A percentile compares a stretch with the other conserved stretches of the same genome.
phyloP scores from a whole-genome alignment of 805 yeast species.

The Ogataea zsoltii region DNA sequence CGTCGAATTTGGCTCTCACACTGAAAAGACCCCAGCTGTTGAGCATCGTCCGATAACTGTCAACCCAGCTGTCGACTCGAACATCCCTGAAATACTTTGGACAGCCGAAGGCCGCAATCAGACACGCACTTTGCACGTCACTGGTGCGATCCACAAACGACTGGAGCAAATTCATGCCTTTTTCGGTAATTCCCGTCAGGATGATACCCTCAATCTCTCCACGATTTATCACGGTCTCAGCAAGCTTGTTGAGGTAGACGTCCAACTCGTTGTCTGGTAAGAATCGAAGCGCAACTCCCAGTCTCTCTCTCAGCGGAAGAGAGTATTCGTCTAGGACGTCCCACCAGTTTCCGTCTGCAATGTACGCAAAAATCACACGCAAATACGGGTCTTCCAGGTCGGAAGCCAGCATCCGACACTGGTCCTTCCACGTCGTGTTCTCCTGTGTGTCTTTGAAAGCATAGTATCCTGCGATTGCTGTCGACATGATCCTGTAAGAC shows the following conservation, averaged over 20 bases:
- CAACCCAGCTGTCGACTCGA: slow-evolving; percentile 78
- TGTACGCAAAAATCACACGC: slow-evolving; percentile 88
- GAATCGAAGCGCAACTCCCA: slow-evolving; percentile 89
- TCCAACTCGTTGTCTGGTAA: slow-evolving; percentile 77
- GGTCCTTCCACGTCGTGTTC: slow-evolving; percentile 89
- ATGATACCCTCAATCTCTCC: slow-evolving; percentile 93
- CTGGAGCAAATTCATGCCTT: slow-evolving; percentile 78
- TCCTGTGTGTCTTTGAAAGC: slow-evolving; percentile 58
- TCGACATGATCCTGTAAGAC: slow-evolving; percentile 74
- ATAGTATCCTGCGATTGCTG: slow-evolving; percentile 90
- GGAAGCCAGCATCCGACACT: slow-evolving; percentile 84
- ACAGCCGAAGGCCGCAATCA: slow-evolving; percentile 76
- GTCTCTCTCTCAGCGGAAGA: slow-evolving; percentile 80
- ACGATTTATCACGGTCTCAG: slow-evolving; percentile 64
- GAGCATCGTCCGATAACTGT: slow-evolving; percentile 62
- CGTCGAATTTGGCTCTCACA: slow-evolving; percentile 84
- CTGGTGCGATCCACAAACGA: slow-evolving; percentile 84
- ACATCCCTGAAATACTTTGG: slow-evolving; percentile 79
- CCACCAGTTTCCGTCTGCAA: slow-evolving; percentile 95
- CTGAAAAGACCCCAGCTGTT: slow-evolving; percentile 81
- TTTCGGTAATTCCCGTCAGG: slow-evolving; percentile 87
- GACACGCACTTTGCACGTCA: slow-evolving; percentile 89
- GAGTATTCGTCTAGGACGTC: slow-evolving; percentile 90
- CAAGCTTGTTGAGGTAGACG: slow-evolving; percentile 66
- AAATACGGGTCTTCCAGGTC: slow-evolving; percentile 88